Percentiles rank a stretch among this genome's conserved stretches.
phyloP scores from a whole-genome alignment of 2,329 filamentous ascomycete species.

The Hypoxylon sp. region DNA sequence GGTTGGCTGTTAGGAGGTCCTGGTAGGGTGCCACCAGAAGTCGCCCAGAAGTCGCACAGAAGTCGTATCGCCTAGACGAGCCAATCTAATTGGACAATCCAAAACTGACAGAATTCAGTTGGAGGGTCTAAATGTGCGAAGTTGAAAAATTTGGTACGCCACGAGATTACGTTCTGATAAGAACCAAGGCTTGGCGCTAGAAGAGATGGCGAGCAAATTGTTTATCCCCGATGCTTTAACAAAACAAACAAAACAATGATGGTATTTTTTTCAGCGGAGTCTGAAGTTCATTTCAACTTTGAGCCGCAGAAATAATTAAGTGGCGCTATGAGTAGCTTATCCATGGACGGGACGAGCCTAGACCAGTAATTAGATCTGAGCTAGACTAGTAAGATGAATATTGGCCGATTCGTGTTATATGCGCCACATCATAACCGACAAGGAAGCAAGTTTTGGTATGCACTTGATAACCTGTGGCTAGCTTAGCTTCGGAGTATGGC shows the following conservation, averaged over 20 bases:
- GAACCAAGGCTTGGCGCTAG: slow-evolving; percentile 1
- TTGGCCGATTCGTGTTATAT: neutral
- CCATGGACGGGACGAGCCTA: neutral
- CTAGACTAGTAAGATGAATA: slow-evolving; percentile 5
- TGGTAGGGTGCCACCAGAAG: neutral
- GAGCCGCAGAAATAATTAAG: slow-evolving; percentile 14
- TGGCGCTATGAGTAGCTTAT: neutral
- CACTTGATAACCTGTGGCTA: neutral
- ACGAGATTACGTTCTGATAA: neutral
- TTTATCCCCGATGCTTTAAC: neutral
- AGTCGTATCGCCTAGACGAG: neutral
- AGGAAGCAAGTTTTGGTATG: neutral
- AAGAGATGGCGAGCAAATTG: neutral
- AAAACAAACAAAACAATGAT: too few relatives aligned
- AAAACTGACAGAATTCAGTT: slow-evolving; percentile 8
- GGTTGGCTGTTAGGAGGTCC: neutral
- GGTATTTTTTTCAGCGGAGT: neutral
- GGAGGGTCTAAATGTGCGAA: neutral
- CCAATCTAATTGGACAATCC: slow-evolving; percentile 6
- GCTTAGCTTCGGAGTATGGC: neutral
- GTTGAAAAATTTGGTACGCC: slow-evolving; percentile 8
- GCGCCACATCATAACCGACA: slow-evolving; percentile 1
- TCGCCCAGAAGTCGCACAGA: neutral
- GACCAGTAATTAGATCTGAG: neutral
- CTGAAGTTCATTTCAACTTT: neutral